Evolutionary conservation across 2,329 filamentous ascomycete species (phyloP), one percentile per base, ranked within the genome.

Genomic region (Achaetomium macrosporum): DNA sequence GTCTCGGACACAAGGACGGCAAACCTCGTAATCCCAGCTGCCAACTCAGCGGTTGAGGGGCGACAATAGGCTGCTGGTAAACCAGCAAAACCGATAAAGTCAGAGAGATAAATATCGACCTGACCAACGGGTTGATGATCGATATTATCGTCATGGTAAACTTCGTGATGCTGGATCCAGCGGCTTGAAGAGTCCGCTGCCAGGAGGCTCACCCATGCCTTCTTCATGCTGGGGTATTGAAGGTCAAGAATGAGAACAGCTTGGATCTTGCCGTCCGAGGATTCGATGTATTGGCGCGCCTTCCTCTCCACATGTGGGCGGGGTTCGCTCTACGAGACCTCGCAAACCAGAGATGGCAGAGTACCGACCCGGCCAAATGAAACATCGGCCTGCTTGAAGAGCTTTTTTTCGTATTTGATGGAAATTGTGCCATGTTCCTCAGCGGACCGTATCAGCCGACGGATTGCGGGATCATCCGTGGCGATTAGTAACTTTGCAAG

Each of bases 251-350:
- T 46, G 19, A 54, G 46, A 39, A 37, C 51, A 20, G 19, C 36
- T 42, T 16, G 37, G 42, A 54, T 50, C 51, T 50, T 46, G 36
- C 46, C 51, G 42, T 54, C 46, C 42, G 42, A 50, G 15, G 20
- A 46, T 1, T 54, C 39, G 46, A 54, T 50, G 30, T 50, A 54
- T 46, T 54, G 46, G 46, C 36, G 46, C 42, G 46, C 42, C 51
- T 54, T 54, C 46, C 42, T 54, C 19, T 54, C 46, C 41, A 54
- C 36, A 39, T 50, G 40, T 47, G 42, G 30, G 6, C 51, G 51
- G 19, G 47, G 16, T n/a, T 54, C 47, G 51, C 42, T 47, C 51
- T 50, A 54, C 30, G 41, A 54, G 51, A 54, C 37, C 51, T 54
- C 51, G 42, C 47, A 54, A 46, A 50, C 51, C 42, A 54, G 33